These are phyloP conservation scores for Ostreobium quekettii DNA, from an alignment of 139 green algal genomes.

Conservation along the genomic window DNA sequence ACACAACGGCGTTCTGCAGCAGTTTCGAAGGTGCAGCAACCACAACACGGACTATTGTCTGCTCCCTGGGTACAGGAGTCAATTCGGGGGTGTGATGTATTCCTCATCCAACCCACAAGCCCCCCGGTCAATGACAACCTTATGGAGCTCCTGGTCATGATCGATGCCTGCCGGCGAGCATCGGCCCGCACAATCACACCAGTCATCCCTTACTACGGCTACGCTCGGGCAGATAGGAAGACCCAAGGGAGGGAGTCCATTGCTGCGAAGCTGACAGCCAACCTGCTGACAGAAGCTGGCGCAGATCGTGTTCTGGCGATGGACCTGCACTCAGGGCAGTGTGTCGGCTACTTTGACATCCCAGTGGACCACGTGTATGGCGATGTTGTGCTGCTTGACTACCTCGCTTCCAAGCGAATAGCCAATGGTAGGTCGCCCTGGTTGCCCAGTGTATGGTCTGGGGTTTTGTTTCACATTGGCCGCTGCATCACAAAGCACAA, in stretches of 20 bases:
- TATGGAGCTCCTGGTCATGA: conserved; percentile 98
- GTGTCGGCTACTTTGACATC: conserved; percentile 98
- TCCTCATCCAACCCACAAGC: conserved; percentile 93
- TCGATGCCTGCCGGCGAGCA: conserved; percentile 84
- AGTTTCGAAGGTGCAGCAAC: too few species aligned
- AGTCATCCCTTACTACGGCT: conserved; percentile 77
- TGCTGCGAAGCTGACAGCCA: conserved; percentile 95
- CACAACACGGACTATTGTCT: too few species aligned
- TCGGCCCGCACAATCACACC: conserved; percentile 92
- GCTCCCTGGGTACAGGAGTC: conserved; percentile 83
- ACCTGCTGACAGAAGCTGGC: conserved; percentile 96
- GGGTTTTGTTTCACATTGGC: too few species aligned
- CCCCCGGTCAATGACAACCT: conserved; percentile 94
- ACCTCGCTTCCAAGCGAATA: conserved; percentile 95
- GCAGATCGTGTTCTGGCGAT: conserved; percentile 86
- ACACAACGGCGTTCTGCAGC: too few species aligned
- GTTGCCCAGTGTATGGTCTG: too few species aligned
- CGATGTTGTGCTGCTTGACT: conserved; percentile 91
- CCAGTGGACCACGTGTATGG: conserved; percentile 95
- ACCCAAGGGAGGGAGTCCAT: conserved; percentile 90
- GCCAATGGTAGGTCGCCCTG: conserved; percentile 36
- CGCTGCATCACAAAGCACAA: too few species aligned
- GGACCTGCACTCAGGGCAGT: conserved; percentile 94
- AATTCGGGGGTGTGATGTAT: conserved; percentile 97
- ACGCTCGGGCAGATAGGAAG: conserved; percentile 92